Evolutionary conservation across 2,329 filamentous ascomycete genomes (phyloP), one percentile per base, ranked within the genome.

Genomic region (Xylaria sp.): DNA sequence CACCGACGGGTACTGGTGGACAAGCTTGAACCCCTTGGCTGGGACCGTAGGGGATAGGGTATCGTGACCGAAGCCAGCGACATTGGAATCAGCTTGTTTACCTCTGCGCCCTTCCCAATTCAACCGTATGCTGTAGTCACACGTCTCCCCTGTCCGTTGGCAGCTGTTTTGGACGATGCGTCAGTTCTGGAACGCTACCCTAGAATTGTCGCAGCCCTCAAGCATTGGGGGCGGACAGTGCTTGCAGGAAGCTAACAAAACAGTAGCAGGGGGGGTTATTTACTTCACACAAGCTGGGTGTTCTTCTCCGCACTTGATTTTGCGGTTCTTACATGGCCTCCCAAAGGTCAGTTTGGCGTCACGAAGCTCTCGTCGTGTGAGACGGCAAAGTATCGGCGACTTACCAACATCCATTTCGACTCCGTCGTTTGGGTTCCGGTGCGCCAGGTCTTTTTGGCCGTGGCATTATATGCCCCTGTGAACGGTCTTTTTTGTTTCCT

Each of bases 241-340:
- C 59, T 59, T 65, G 52, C 54, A 65, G 32, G 55, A 59, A 18
- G 62, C 63, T 63, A 63, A 46, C 51, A 54, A 46, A 70, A 41
- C 34, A n/a, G 39, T 48, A 39, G 57, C 50, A 58, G 39, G 63
- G 59, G 59, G 57, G 63, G 57, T 50, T 48, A 65, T 66, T 70
- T 82, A 86, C 84, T 94, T 94, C 58, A 86, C 76, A 80, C 93
- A 95, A 70, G 80, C 82, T 15, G 93, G 92, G 73, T 91, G 91
- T 77, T 92, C 90, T 79, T 95, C 93, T 71, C 91, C 92, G 81
- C 92, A 95, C 84, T 94, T 94, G 72, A 92, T 88, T 80, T 92
- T 95, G 70, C 91, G 87, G 72, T 87, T 87, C 82, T 94, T 94
- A 83, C 92, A 94, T 13, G 91, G 91, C 91, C 91, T 93, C 57